Conservation (phyloP, 768 basidiomycete species). For the Tylopilus subfusipes region DNA sequence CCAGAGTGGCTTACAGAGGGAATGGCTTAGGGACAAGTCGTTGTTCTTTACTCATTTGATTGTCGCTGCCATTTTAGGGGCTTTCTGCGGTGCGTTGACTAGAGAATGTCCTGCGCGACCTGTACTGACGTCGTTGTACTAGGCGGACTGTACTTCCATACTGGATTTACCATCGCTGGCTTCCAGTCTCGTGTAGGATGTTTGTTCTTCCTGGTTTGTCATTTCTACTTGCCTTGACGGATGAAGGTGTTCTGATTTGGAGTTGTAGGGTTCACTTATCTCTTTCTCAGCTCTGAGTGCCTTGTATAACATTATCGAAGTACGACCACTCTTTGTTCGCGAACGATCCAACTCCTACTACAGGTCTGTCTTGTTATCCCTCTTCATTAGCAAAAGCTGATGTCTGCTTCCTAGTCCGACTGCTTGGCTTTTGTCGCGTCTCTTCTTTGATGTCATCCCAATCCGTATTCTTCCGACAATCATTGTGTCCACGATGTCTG, state of each 20-base stretch:
- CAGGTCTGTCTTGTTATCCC: constrained; percentile 44
- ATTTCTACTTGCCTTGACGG: background rate
- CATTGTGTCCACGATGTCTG: constrained; percentile 78
- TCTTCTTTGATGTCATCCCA: constrained; percentile 87
- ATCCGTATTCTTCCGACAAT: constrained; percentile 87
- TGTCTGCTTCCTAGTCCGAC: constrained; percentile 54
- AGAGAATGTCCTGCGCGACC: background rate
- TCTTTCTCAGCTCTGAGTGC: constrained; percentile 91
- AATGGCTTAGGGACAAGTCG: constrained; percentile 64
- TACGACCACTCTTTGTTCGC: constrained; percentile 82
- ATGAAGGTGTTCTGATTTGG: constrained; percentile 6
- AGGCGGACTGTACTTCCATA: constrained; percentile 87
- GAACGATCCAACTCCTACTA: constrained; percentile 86
- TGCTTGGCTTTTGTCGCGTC: constrained; percentile 85
- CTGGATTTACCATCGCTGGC: constrained; percentile 77
- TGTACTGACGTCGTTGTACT: background rate
- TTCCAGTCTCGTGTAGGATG: constrained; percentile 94
- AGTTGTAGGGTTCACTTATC: constrained; percentile 72
- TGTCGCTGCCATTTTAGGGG: constrained; percentile 70
- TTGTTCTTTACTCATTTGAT: constrained; percentile 76
- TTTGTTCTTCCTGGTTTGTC: constrained; percentile 81
- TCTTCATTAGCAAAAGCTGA: background rate
- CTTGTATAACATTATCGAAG: constrained; percentile 80
- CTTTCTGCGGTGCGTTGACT: constrained; percentile 67
- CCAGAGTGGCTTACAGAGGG: background rate